Conservation (phyloP, 2,329 filamentous ascomycete genomes). For the Neofusicoccum parvum region DNA sequence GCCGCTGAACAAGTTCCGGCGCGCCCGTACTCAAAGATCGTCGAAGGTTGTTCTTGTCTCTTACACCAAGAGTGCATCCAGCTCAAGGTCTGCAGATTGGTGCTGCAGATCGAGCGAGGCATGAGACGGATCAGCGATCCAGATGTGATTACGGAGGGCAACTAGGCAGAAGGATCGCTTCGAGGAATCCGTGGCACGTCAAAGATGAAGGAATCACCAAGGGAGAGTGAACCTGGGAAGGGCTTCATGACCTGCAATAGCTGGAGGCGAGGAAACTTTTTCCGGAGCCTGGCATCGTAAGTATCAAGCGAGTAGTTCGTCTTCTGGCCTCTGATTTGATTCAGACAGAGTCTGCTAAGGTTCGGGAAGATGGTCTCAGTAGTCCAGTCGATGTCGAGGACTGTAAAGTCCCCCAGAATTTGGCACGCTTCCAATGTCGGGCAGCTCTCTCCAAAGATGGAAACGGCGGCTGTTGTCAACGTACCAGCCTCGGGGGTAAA, state of each 20-base stretch:
- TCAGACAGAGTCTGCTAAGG: slow-evolving; percentile 5
- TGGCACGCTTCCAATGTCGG: slow-evolving; percentile 6
- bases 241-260: slow-evolving; percentile 2
- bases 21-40: slow-evolving; percentile 22
- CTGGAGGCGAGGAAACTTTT: slow-evolving; percentile 5
- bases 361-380: background rate
- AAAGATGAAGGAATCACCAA: background rate
- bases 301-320: slow-evolving; percentile 8
- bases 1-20: slow-evolving; percentile 20
- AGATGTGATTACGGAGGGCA: background rate
- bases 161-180: background rate
- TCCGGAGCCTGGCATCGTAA: slow-evolving; percentile 1
- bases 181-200: background rate
- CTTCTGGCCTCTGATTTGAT: background rate
- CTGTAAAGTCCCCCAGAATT: background rate
- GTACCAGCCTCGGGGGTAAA: background rate
- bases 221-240: background rate
- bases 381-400: slow-evolving; percentile 8
- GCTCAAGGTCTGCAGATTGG: slow-evolving; percentile 21
- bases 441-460: background rate
- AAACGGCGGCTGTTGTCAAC: background rate
- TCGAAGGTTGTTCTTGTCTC: slow-evolving; percentile 20
- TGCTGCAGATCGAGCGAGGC: slow-evolving; percentile 21
- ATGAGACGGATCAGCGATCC: background rate
- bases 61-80: slow-evolving; percentile 20